Conservation (phyloP, 2,329 filamentous ascomycete species). For the Fusarium concolor region DNA sequence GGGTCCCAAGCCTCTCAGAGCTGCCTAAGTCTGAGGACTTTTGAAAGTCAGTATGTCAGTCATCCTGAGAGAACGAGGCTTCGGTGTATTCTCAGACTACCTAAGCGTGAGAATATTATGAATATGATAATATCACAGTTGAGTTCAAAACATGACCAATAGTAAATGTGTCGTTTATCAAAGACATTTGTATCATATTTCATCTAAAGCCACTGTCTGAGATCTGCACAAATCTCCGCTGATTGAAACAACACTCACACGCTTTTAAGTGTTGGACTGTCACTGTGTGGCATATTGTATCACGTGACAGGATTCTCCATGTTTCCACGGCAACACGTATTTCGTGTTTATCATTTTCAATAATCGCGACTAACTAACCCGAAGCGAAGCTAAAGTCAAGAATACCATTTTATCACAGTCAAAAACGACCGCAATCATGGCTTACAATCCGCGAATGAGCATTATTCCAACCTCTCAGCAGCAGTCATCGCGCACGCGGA, state of each 20-base stretch:
- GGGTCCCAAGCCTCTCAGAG: not conserved
- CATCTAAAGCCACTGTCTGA: conserved; percentile 30
- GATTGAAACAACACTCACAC: conserved; percentile 16
- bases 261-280: not conserved
- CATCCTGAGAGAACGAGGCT: too few species aligned
- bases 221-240: not conserved
- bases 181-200: not conserved
- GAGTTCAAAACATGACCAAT: not conserved
- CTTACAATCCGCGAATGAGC: conserved; percentile 70
- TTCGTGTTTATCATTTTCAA: conserved; percentile 39
- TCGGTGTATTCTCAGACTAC: too few species aligned
- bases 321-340: conserved; percentile 45
- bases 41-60: not conserved
- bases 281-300: not conserved
- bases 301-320: conserved; percentile 32
- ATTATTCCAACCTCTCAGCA: conserved; percentile 67
- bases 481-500: conserved; percentile 61
- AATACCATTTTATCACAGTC: not conserved
- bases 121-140: not conserved
- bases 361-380: conserved; percentile 20
- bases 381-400: conserved; percentile 12
- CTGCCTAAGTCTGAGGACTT: too few species aligned
- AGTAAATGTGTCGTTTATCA: not conserved
- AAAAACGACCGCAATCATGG: conserved; percentile 55
- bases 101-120: not conserved